These are phyloP conservation scores for Parachlorella kessleri DNA, from an alignment of 139 green algal genomes.

Conservation along the genomic window DNA sequence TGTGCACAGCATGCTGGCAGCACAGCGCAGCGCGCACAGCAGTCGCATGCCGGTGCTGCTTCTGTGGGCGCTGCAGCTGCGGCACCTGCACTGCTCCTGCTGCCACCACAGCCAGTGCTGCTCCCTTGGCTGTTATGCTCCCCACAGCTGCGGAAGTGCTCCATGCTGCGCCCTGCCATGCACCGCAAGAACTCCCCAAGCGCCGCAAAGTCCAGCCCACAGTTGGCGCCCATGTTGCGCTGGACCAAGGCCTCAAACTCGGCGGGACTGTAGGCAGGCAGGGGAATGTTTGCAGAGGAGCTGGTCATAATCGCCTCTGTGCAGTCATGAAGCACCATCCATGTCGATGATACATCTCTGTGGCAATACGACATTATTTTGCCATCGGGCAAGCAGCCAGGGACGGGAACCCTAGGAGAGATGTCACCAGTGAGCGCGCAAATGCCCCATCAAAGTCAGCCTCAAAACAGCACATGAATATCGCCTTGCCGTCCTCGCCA, in stretches of 20 bases:
- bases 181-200: conserved; percentile 45
- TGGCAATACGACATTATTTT: conserved; percentile 4
- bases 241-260: conserved; percentile 81
- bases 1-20: background rate
- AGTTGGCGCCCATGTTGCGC: conserved; percentile 64
- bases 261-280: conserved; percentile 1
- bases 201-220: conserved; percentile 47
- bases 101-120: background rate
- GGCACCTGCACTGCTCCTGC: too few relatives aligned
- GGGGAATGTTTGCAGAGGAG: background rate
- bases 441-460: too few relatives aligned
- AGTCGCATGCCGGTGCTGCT: too few relatives aligned
- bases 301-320: background rate
- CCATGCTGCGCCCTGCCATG: background rate
- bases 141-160: background rate
- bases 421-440: too few relatives aligned
- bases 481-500: too few relatives aligned
- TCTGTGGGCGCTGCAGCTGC: too few relatives aligned
- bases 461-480: too few relatives aligned
- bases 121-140: background rate
- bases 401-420: background rate
- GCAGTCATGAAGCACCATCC: background rate
- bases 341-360: background rate
- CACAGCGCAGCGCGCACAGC: background rate
- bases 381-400: background rate